These are phyloP conservation scores for Zychaea mexicana DNA, from an alignment of 371 early-diverging fungal genomes.

Conservation along the genomic window DNA sequence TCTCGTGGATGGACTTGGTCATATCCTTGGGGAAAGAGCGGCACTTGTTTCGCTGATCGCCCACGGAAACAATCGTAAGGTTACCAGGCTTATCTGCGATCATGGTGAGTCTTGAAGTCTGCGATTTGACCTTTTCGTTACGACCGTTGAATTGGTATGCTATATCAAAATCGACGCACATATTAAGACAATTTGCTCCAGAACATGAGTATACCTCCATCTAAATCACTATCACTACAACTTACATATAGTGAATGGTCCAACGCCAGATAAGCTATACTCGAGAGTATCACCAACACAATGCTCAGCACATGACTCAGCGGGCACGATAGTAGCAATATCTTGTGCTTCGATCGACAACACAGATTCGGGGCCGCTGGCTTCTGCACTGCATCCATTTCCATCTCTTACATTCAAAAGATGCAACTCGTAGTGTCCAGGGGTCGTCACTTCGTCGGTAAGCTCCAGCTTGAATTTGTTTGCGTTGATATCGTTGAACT, in stretches of 20 bases:
- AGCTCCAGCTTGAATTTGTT: slow-evolving; percentile 32
- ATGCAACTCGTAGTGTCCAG: slow-evolving; percentile 43
- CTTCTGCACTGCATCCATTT: slow-evolving; percentile 38
- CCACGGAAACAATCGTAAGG: slow-evolving; percentile 52
- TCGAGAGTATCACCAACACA: slow-evolving; percentile 58
- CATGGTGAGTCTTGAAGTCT: slow-evolving; percentile 33
- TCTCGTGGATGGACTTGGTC: slow-evolving; percentile 40
- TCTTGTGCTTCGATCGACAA: slow-evolving; percentile 41
- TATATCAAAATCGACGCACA: slow-evolving; percentile 12
- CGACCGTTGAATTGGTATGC: slow-evolving; percentile 48
- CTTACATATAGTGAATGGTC: slow-evolving; percentile 42
- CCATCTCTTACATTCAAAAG: slow-evolving; percentile 44
- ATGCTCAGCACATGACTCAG: slow-evolving; percentile 33
- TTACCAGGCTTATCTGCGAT: slow-evolving; percentile 59
- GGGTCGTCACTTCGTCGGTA: slow-evolving; percentile 24
- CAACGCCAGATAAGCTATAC: slow-evolving; percentile 44
- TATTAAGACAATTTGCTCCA: neutral
- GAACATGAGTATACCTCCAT: neutral
- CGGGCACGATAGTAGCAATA: slow-evolving; percentile 44
- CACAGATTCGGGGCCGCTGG: slow-evolving; percentile 18
- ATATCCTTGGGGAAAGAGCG: slow-evolving; percentile 45
- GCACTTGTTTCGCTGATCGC: slow-evolving; percentile 55
- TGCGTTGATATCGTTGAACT: slow-evolving; percentile 32
- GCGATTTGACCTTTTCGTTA: slow-evolving; percentile 31
- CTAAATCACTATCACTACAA: neutral